These are phyloP conservation scores for Apodospora peruviana DNA, from an alignment of 495 filamentous ascomycete genomes.

Conservation along the genomic window DNA sequence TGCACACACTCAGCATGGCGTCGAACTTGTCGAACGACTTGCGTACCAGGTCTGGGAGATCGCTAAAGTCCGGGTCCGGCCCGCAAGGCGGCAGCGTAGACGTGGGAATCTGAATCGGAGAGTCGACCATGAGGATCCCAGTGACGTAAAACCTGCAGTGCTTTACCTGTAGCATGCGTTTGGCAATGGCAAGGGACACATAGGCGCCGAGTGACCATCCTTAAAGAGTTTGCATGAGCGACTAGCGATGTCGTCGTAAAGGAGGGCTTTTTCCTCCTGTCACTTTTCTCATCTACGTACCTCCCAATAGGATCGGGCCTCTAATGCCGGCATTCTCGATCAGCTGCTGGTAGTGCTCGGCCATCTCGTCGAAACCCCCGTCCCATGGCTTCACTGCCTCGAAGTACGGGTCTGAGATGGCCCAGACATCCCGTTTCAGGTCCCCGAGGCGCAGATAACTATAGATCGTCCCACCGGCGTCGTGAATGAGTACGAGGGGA, in stretches of 20 bases:
- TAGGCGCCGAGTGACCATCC: conserved; percentile 43
- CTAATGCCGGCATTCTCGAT: conserved; percentile 25
- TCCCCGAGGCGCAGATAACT: conserved; percentile 31
- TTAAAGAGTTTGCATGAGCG: no score
- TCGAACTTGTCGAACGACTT: no score
- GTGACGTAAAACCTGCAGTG: conserved; percentile 17
- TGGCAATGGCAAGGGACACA: conserved; percentile 34
- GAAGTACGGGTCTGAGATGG: conserved; percentile 33
- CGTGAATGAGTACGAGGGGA: conserved; percentile 39
- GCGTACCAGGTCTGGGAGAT: no score
- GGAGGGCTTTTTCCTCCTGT: no score
- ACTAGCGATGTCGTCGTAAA: no score
- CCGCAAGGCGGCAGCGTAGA: no score
- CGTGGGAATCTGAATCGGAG: no score
- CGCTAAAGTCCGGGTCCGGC: no score
- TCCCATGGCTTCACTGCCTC: conserved; percentile 16
- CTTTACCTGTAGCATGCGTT: conserved; percentile 21
- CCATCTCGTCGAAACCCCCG: conserved; percentile 34
- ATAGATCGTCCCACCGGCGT: conserved; percentile 38
- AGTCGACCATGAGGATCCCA: conserved; percentile 43
- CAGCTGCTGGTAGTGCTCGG: conserved; percentile 20
- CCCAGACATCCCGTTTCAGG: conserved; percentile 28
- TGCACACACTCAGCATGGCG: no score
- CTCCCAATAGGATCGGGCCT: conserved; percentile 28
- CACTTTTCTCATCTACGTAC: no score